Conservation (phyloP, 2,329 filamentous ascomycete species). For the Aspergillus sclerotialis region DNA sequence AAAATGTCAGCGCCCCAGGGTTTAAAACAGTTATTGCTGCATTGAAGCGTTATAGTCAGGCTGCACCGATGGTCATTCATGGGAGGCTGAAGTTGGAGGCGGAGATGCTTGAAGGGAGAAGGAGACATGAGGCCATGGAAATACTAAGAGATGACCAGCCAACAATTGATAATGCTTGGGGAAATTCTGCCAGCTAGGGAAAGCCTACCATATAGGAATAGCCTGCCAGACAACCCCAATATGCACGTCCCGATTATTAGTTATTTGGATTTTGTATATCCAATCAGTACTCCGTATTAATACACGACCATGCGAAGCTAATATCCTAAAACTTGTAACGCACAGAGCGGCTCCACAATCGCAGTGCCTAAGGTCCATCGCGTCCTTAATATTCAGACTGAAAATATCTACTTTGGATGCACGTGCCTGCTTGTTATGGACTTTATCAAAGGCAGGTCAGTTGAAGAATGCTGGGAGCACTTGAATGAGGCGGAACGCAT, state of each 20-base stretch:
- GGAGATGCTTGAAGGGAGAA: not conserved
- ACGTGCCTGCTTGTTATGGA: slow-evolving; percentile 11
- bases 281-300: too few species aligned
- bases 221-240: too few species aligned
- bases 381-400: slow-evolving; percentile 8
- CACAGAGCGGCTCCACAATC: too few species aligned
- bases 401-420: slow-evolving; percentile 7
- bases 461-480: slow-evolving; percentile 9
- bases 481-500: slow-evolving; percentile 6
- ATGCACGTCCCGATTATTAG: too few species aligned
- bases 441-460: slow-evolving; percentile 7
- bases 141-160: too few species aligned
- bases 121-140: not conserved
- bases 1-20: slow-evolving; percentile 9
- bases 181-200: too few species aligned
- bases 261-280: too few species aligned
- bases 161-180: too few species aligned
- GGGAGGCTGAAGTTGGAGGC: not conserved
- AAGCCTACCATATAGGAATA: too few species aligned
- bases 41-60: slow-evolving; percentile 6
- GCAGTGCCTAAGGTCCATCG: slow-evolving; percentile 8
- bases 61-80: slow-evolving; percentile 1
- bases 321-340: slow-evolving; percentile 7
- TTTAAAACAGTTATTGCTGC: slow-evolving; percentile 17
- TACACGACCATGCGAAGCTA: slow-evolving; percentile 9